Evolutionary conservation across 2,329 filamentous ascomycete genomes (phyloP), one percentile per base, ranked within the genome.

Genomic region (Herpomyces periplanetae): DNA sequence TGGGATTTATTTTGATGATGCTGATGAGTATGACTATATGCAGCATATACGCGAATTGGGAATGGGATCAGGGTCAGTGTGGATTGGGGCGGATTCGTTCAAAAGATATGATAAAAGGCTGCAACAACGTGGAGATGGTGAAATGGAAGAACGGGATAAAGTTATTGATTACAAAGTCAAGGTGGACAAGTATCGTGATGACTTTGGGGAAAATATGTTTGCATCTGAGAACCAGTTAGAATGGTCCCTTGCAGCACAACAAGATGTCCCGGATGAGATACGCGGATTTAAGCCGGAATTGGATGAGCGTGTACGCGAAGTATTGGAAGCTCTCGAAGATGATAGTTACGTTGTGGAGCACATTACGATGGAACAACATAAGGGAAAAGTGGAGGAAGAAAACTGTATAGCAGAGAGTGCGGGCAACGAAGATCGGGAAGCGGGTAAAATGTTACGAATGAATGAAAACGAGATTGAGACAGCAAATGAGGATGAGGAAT

Each of bases 11-110:
- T 96, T 51, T 38, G 84, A 96, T 39, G 80, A 96, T 40, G 63
- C 66, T 27, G n/a, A n/a, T n/a, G 54, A 68, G 33, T 96, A 96
- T 41, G 80, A 96, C 40, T 96, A 96, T 43, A 96, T 96, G 80
- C 80, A 96, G 39, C 80, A 96, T 40, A 45, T 96, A 49, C 63
- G 71, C 21, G 80, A 91, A 30, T 43, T 96, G n/a, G 16, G 68
- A 39, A n/a, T n/a, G n/a, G n/a, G n/a, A n/a, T n/a, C n/a, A n/a
- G n/a, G n/a, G n/a, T n/a, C n/a, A n/a, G n/a, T n/a, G n/a, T n/a
- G n/a, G n/a, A n/a, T n/a, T n/a, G n/a, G n/a, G n/a, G n/a, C n/a
- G n/a, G n/a, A n/a, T n/a, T n/a, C n/a, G n/a, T n/a, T n/a, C n/a
- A n/a, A n/a, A n/a, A n/a, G n/a, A n/a, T n/a, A n/a, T n/a, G n/a